phyloP scores from a whole-genome alignment of 306 rosid species.

The Quercus wislizeni region DNA sequence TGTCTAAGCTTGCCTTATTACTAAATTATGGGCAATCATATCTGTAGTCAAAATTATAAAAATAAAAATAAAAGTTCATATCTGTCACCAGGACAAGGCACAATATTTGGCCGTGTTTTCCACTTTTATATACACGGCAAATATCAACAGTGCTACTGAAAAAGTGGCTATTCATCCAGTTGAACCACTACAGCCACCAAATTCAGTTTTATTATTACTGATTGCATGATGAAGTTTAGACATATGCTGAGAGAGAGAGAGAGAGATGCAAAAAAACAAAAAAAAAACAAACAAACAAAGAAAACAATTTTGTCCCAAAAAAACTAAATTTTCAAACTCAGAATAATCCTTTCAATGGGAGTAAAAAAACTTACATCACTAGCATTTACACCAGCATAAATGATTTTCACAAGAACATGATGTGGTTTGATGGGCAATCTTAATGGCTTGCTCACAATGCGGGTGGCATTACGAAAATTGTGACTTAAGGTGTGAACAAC shows the following conservation, averaged over 20 bases:
- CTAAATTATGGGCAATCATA: neutral
- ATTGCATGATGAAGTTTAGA: neutral
- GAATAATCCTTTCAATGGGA: constrained; percentile 21
- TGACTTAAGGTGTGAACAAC: constrained; percentile 87
- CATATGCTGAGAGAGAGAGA: constrained; percentile 6
- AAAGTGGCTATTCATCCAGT: constrained; percentile 8
- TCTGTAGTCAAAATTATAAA: neutral
- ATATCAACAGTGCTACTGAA: neutral
- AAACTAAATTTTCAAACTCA: neutral
- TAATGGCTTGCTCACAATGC: constrained; percentile 56
- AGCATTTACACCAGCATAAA: constrained; percentile 97
- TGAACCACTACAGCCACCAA: neutral
- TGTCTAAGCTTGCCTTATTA: neutral
- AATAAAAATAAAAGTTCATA: neutral
- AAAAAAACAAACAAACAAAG: neutral
- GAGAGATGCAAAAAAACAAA: neutral
- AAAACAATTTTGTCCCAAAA: neutral
- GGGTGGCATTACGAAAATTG: constrained; percentile 83
- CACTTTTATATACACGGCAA: neutral
- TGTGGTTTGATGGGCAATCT: constrained; percentile 67
- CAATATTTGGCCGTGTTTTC: neutral
- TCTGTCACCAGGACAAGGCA: neutral
- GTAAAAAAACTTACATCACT: constrained; percentile 79
- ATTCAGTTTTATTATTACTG: neutral
- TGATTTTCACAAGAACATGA: constrained; percentile 76